phyloP scores from a whole-genome alignment of 2,329 filamentous ascomycete genomes.

The Sarocladium brachiariae region DNA sequence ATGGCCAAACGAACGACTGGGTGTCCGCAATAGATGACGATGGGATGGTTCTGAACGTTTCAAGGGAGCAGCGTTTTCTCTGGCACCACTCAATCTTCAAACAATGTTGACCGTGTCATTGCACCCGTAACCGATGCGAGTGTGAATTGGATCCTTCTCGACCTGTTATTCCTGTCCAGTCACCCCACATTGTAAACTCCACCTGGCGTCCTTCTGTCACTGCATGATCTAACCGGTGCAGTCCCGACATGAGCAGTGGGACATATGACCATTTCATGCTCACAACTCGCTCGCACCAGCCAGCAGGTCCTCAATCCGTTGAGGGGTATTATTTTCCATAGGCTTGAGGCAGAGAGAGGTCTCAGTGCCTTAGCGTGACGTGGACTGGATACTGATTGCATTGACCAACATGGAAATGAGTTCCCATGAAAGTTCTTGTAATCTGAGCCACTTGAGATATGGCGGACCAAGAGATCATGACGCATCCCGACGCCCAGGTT shows the following conservation, averaged over 20 bases:
- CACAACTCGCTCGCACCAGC: no score
- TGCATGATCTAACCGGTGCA: constrained; percentile 3
- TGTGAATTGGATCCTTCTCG: background rate
- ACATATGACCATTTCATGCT: background rate
- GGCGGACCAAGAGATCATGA: background rate
- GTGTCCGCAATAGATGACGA: background rate
- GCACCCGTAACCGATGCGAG: background rate
- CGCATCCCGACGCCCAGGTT: background rate
- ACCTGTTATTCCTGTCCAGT: background rate
- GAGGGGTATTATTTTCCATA: no score
- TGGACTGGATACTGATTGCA: background rate
- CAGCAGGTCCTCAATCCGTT: no score
- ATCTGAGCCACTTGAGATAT: background rate
- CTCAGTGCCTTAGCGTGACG: background rate
- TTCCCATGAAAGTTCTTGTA: background rate
- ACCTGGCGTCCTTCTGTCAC: background rate
- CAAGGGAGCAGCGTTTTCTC: background rate
- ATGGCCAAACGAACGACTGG: background rate
- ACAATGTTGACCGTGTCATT: background rate
- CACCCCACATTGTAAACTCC: constrained; percentile 1
- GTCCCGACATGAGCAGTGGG: constrained; percentile 7
- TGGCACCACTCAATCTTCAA: background rate
- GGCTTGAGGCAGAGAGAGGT: background rate
- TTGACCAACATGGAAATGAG: constrained; percentile 2
- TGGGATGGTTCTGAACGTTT: background rate